Evolutionary conservation across 2,329 filamentous ascomycete species (phyloP), one percentile per base, ranked within the genome.

Genomic region (Rutstroemia sp.): DNA sequence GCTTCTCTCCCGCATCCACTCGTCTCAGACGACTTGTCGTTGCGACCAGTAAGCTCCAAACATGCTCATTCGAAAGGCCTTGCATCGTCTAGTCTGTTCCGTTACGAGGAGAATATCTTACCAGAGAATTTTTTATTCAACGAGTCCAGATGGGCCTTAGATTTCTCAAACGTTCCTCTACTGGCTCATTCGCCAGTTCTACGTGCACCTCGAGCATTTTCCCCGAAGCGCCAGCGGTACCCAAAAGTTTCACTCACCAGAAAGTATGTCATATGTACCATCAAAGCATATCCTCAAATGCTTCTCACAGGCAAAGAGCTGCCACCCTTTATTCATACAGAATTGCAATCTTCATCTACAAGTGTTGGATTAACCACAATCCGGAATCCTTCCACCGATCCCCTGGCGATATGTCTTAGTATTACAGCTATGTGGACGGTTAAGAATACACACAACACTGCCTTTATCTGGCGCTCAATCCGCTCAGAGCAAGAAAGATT

Each of bases 261-360:
- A 39, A 60, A 39, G 4, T 63, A 52, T 39, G 34, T 65, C 3
- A 3, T 63, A 23, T 63, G 58, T 10, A 52, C 54, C 2, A 40
- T 65, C 0, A 47, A 56, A 7, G 57, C 59, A 27, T 65, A 63
- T 48, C 60, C 61, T 21, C 23, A 17, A 9, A 63, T 64, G 63
- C 48, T 65, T n/a, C 45, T 64, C 14, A 42, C 55, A 2, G 17
- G 16, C 3, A 54, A 46, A 14, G 19, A 21, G 10, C 14, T 10
- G 14, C 2, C 40, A 51, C 3, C 61, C 63, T 8, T 59, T 62
- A 2, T 65, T 64, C 42, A 63, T 65, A 4, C 62, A 10, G 3
- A 30, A 30, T 30, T 30, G 9, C 27, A 30, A 64, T 34, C 55
- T 54, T n/a, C 14, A 51, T 17, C 27, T 9, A 3, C 27, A 30